phyloP scores from a whole-genome alignment of 2,329 filamentous ascomycete species.

The Sporothrix brasiliensis region DNA sequence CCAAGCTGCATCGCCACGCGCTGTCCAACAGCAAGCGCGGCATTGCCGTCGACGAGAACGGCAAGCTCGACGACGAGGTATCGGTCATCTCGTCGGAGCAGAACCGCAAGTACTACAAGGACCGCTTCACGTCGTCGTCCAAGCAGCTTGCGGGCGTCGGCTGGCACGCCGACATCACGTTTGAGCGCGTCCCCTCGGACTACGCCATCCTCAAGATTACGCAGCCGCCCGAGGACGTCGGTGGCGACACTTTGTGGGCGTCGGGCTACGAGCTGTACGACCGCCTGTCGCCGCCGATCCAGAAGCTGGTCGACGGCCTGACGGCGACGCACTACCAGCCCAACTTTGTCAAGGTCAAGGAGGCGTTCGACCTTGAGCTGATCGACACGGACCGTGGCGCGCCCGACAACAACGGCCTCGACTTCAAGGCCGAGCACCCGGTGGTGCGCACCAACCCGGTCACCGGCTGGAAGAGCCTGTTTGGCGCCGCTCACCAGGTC shows the following conservation, averaged over 20 bases:
- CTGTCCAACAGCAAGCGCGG: slow-evolving; percentile 52
- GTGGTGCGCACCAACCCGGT: slow-evolving; percentile 42
- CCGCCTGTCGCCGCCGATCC: slow-evolving; percentile 40
- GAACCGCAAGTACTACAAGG: slow-evolving; percentile 46
- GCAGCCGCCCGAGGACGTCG: slow-evolving; percentile 48
- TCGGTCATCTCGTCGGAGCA: slow-evolving; percentile 53
- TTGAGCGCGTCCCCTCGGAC: slow-evolving; percentile 52
- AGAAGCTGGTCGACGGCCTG: slow-evolving; percentile 39
- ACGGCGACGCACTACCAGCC: slow-evolving; percentile 42
- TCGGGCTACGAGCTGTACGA: slow-evolving; percentile 66
- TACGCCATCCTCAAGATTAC: slow-evolving; percentile 52
- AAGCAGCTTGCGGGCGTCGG: slow-evolving; percentile 44
- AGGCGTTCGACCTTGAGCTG: slow-evolving; percentile 46
- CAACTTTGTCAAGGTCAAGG: slow-evolving; percentile 42
- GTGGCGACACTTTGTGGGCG: slow-evolving; percentile 63
- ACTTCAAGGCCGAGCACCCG: slow-evolving; percentile 41
- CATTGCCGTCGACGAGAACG: slow-evolving; percentile 49
- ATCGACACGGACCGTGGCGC: slow-evolving; percentile 39
- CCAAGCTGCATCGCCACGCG: slow-evolving; percentile 51
- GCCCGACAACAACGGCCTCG: slow-evolving; percentile 40
- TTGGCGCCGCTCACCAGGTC: slow-evolving; percentile 41
- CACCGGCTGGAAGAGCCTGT: slow-evolving; percentile 43
- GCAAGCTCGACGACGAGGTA: slow-evolving; percentile 52
- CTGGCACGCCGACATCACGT: slow-evolving; percentile 56
- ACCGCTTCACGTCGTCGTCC: slow-evolving; percentile 39